Percentiles rank a stretch among this genome's conserved stretches.
Conservation (phyloP, 2,329 filamentous ascomycete genomes). For the Arthrinium phaeospermum region DNA sequence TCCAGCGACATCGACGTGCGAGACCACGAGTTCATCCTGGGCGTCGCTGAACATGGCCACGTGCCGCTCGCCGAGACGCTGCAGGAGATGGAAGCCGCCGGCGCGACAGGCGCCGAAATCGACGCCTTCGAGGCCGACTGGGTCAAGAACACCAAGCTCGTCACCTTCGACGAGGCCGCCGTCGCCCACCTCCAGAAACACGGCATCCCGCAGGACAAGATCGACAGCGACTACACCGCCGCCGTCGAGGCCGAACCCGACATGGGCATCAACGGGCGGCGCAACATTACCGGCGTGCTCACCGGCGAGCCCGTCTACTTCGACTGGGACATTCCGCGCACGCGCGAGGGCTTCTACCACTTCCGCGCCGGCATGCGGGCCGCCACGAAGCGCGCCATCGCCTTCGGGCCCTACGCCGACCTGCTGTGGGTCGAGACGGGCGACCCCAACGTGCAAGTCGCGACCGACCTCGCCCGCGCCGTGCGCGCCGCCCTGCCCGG, state of each 20-base stretch:
- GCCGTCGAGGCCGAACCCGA: slow-evolving; percentile 69
- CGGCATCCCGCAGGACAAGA: slow-evolving; percentile 66
- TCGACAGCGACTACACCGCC: slow-evolving; percentile 68
- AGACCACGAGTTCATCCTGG: slow-evolving; percentile 96
- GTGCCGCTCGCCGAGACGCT: slow-evolving; percentile 87
- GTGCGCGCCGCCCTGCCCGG: slow-evolving; percentile 73
- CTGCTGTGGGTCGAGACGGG: slow-evolving; percentile 97
- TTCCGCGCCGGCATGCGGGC: slow-evolving; percentile 83
- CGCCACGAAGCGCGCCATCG: slow-evolving; percentile 90
- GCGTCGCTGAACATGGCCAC: slow-evolving; percentile 74
- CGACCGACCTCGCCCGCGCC: slow-evolving; percentile 73
- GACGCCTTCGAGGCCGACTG: slow-evolving; percentile 85
- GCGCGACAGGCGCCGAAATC: slow-evolving; percentile 79
- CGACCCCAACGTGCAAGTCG: slow-evolving; percentile 81
- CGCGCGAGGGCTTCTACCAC: slow-evolving; percentile 92
- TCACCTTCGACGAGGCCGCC: slow-evolving; percentile 92
- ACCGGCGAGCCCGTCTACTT: slow-evolving; percentile 70
- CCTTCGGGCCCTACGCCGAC: slow-evolving; percentile 91
- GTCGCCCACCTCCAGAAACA: slow-evolving; percentile 73
- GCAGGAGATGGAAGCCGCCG: slow-evolving; percentile 84
- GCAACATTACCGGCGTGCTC: slow-evolving; percentile 65
- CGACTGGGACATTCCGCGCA: slow-evolving; percentile 90
- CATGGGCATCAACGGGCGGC: slow-evolving; percentile 79
- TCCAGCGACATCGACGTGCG: slow-evolving; percentile 91
- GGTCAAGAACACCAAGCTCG: slow-evolving; percentile 83